Evolutionary conservation across 768 basidiomycete genomes (phyloP), one percentile per base, ranked within the genome.

Genomic region (Amanita exitialis): DNA sequence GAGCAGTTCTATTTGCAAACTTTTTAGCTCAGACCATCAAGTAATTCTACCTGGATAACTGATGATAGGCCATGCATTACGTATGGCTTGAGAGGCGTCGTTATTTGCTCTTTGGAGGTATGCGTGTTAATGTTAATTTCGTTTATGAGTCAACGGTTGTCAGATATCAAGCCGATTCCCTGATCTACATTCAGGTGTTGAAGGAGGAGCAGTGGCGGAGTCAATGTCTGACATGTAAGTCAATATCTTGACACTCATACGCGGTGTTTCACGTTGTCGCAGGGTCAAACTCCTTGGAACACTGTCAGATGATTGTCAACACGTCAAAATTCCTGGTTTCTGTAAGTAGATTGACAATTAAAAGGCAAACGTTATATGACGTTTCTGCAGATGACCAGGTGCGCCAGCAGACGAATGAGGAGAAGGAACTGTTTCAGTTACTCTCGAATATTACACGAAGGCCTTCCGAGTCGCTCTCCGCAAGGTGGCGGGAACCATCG

Each of bases 11-110:
- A 10, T 5, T 27, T 12, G 46, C 13, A 20, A 3, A 18, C n/a
- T 41, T 9, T 44, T 6, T 20, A 10, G 13, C 37, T 49, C 10
- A 44, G 13, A 9, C 20, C 20, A 28, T 16, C 28, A n/a, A 90
- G 89, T 57, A 98, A 99, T 62, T 97, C 94, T 18, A 94, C 90
- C 8, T 99, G 95, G 94, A 91, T 98, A 56, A 86, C 86, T 10
- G 90, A 96, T 58, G 81, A 86, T 56, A 79, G 81, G 5, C 94
- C 96, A 0, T 97, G 94, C 60, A 84, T 98, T 47, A 96, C 94
- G 0, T 96, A 95, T 62, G 96, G 96, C 3, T 70, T 97, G 51
- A 78, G 96, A 42, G 96, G 96, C 0, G 95, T 99, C 3, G 80
- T 97, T 1, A 93, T 94, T 61, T 91, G 89, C 47, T 77, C 79